phyloP scores from a whole-genome alignment of 2,329 filamentous ascomycete genomes.

The Geosmithia morbida region DNA sequence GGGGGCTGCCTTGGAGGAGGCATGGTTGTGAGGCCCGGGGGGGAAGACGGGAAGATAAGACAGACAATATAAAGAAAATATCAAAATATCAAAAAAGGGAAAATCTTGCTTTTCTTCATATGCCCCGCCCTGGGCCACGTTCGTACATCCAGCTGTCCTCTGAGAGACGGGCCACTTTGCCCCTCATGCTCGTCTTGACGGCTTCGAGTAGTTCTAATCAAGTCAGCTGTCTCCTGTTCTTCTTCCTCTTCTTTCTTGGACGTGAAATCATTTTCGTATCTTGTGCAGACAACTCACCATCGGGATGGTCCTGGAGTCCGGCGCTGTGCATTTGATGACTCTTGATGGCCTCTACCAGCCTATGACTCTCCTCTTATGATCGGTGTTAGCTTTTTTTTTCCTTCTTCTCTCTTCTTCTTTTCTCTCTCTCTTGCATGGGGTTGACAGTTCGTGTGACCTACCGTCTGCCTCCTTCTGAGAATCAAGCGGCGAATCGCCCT shows the following conservation, averaged over 20 bases:
- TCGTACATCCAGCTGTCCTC: constrained; percentile 93
- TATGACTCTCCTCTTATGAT: constrained; percentile 39
- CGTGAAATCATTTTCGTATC: too few species aligned
- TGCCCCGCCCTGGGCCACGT: constrained; percentile 33
- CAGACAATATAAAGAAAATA: constrained; percentile 4
- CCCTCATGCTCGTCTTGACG: constrained; percentile 53
- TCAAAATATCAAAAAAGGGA: background rate
- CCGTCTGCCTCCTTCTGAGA: constrained; percentile 42
- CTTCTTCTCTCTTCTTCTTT: background rate
- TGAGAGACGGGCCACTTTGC: constrained; percentile 57
- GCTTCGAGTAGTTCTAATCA: constrained; percentile 50
- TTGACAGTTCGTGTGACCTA: constrained; percentile 12
- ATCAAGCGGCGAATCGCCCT: constrained; percentile 40
- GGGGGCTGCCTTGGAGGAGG: too few species aligned
- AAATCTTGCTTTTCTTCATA: constrained; percentile 3
- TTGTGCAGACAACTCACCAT: constrained; percentile 33
- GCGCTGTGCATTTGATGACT: constrained; percentile 43
- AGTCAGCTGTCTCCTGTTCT: background rate
- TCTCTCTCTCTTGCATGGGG: too few species aligned
- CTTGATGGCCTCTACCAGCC: constrained; percentile 45
- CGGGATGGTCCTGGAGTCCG: constrained; percentile 44
- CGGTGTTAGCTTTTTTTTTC: background rate
- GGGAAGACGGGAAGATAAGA: background rate
- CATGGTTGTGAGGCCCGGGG: too few species aligned
- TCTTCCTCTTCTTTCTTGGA: background rate